Evolutionary conservation across 176 grass and related monocot genomes (phyloP).

Genomic region (Raddia distichophylla): DNA sequence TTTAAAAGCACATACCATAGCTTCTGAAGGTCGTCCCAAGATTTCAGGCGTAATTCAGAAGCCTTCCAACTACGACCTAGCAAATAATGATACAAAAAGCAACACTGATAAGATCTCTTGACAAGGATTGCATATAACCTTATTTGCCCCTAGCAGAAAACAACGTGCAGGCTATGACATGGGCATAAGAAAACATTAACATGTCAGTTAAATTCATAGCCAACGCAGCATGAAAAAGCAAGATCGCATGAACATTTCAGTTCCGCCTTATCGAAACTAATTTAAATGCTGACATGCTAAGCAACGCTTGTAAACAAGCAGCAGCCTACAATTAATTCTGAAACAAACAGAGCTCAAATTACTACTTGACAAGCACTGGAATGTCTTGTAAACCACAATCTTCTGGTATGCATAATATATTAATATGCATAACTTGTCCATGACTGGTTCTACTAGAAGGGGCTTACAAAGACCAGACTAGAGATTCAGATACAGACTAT

Average conservation of each 20-base stretch:
- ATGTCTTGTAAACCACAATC: neutral
- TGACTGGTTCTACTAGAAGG: neutral
- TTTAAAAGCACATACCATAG: slow-evolving; percentile 93
- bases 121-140: neutral
- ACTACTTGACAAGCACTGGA: neutral
- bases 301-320: neutral
- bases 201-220: neutral
- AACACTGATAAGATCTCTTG: neutral
- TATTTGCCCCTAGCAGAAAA: neutral
- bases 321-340: neutral
- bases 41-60: slow-evolving; percentile 86
- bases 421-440: neutral
- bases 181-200: neutral
- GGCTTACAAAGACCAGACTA: neutral
- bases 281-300: neutral
- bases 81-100: slow-evolving; percentile 32
- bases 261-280: neutral
- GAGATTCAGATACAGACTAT: neutral
- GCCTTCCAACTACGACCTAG: slow-evolving; percentile 95
- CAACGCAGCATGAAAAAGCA: neutral
- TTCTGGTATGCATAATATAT: neutral
- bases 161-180: neutral
- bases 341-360: neutral
- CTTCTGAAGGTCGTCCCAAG: slow-evolving; percentile 96
- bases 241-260: neutral